A percentile compares a stretch with the other conserved stretches of the same genome.
phyloP scores from a whole-genome alignment of 345 rosid species.

The Laguncularia racemosa region DNA sequence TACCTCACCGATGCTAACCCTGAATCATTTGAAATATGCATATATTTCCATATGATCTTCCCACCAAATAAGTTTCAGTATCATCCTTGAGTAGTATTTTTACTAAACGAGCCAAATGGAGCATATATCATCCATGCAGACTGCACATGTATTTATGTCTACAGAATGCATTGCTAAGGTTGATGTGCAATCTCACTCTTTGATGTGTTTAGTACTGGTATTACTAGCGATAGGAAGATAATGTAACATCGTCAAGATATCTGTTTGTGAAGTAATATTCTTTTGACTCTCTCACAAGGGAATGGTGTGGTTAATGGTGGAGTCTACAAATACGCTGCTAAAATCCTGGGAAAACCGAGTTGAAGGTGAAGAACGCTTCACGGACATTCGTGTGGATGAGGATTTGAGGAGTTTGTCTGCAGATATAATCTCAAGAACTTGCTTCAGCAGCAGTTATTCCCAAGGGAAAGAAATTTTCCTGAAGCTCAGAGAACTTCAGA shows the following conservation, averaged over 20 bases:
- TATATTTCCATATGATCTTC: too few relatives aligned
- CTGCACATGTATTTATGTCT: too few relatives aligned
- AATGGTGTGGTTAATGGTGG: conserved; percentile 33
- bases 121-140: too few relatives aligned
- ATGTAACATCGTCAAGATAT: neutral
- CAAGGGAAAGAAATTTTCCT: conserved; percentile 41
- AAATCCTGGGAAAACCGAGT: conserved; percentile 27
- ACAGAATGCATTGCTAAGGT: too few relatives aligned
- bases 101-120: too few relatives aligned
- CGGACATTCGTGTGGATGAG: conserved; percentile 17
- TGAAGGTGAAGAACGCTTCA: conserved; percentile 9
- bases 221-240: too few relatives aligned
- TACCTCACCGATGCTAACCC: too few relatives aligned
- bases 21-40: too few relatives aligned
- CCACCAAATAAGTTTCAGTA: too few relatives aligned
- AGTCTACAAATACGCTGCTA: conserved; percentile 18
- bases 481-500: conserved; percentile 29
- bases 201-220: too few relatives aligned
- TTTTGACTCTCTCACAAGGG: conserved; percentile 14
- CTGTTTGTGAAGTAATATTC: neutral
- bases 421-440: conserved; percentile 37
- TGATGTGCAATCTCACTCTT: too few relatives aligned
- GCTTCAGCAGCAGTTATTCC: conserved; percentile 42
- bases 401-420: conserved; percentile 36
- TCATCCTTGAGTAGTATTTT: too few relatives aligned